These are phyloP conservation scores for Stereum hirsutum DNA, from an alignment of 1,284 basidiomycete species.

Conservation along the genomic window DNA sequence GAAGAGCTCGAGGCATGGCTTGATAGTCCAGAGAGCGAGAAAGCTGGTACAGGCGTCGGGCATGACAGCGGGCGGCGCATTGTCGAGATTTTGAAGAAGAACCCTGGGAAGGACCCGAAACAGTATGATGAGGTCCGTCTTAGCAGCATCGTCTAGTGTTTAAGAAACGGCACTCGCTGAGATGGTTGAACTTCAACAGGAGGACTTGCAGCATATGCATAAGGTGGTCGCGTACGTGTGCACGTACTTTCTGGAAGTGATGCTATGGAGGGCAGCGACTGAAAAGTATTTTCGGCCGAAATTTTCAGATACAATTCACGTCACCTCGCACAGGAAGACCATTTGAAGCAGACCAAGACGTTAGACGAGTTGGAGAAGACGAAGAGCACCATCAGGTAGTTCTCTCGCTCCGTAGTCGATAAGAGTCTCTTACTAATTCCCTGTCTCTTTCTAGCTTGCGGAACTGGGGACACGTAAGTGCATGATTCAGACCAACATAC, in stretches of 20 bases:
- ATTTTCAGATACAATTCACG: conserved; percentile 19
- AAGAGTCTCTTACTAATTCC: not conserved
- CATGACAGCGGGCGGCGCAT: conserved; percentile 26
- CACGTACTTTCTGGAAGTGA: too few relatives aligned
- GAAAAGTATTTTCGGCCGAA: too few relatives aligned
- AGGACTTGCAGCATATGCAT: conserved; percentile 26
- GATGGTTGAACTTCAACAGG: conserved; percentile 12
- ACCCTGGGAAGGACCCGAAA: conserved; percentile 22
- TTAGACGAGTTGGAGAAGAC: conserved; percentile 22
- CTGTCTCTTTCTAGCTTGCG: conserved; percentile 15
- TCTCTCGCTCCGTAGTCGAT: not conserved
- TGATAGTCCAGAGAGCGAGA: conserved; percentile 21
- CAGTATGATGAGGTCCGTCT: conserved; percentile 21
- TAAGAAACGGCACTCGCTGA: not conserved
- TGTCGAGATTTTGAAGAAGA: conserved; percentile 24
- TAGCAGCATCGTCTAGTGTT: not conserved
- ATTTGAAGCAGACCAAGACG: conserved; percentile 26
- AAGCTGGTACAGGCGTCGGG: conserved; percentile 26
- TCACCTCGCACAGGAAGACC: conserved; percentile 26
- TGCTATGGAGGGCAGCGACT: too few relatives aligned
- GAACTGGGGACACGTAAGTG: conserved; percentile 27
- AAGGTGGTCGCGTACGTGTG: conserved; percentile 24
- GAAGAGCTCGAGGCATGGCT: conserved; percentile 26
- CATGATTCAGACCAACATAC: not conserved
- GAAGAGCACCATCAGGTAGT: conserved; percentile 27